Base-by-base conservation (phyloP, 106 monocot genomes). In the Allium sativum region DNA sequence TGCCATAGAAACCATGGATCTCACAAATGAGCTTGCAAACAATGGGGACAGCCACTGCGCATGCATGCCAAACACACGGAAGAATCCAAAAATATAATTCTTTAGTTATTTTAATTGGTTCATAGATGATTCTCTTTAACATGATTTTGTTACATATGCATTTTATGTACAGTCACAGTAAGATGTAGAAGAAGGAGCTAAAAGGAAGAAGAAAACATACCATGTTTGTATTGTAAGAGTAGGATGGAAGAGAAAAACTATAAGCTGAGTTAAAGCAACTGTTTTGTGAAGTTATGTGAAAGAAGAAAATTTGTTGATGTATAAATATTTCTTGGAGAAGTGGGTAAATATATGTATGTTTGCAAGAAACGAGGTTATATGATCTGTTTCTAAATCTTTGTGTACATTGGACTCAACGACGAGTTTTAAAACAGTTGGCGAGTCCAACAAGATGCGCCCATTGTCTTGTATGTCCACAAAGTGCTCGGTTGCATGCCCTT, bases 1-100 rank as follows among this genome's bases (percentile, higher is more conserved):
- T 16, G 61, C 70, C 54, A 84, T 41, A 10, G 71, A 47, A 47
- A 18, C 52, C 54, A 68, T 15, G 18, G 74, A 20, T 80, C 74
- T 70, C 55, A 65, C 64, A 10, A 70, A 22, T 11, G 71, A 66
- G 42, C 60, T 60, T 9, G 73, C 40, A 17, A 80, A 52, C 64
- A 77, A 8, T 11, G 73, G 67, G 20, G 65, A 1, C 7, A 79
- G 67, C 11, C 70, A 48, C 84, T 83, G 61, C 47, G 61, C 47
- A 74, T 69, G n/a, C 48, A 56, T 7, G 14, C 52, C 42, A 53
- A 40, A 64, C 63, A 17, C 22, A 58, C 40, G 40, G 7, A 31
- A 58, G 41, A 40, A 55, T 18, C 55, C 55, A 55, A 17, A 12
- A 54, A 15, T 54, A 14, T 16, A 8, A 14, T 18, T 9, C 18